Evolutionary conservation across 2,329 filamentous ascomycete genomes (phyloP), one percentile per base, ranked within the genome.

Genomic region (Aquanectria penicillioides): DNA sequence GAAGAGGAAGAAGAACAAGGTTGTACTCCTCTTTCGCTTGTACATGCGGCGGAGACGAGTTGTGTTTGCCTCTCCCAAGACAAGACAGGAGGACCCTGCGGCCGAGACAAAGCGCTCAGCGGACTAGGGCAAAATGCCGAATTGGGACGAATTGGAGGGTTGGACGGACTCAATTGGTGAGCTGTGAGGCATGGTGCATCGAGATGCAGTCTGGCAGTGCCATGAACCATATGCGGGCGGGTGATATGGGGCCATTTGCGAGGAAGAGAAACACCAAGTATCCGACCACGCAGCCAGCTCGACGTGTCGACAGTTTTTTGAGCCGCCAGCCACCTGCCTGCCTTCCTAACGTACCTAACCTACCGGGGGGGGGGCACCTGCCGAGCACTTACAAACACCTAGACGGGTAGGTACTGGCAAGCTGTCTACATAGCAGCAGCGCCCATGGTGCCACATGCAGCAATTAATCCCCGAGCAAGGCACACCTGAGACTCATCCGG

Each of bases 401-500:
- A n/a, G n/a, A n/a, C n/a, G n/a, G n/a, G n/a, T n/a, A n/a, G n/a
- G n/a, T n/a, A n/a, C n/a, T n/a, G n/a, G n/a, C n/a, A n/a, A n/a
- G n/a, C n/a, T n/a, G n/a, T n/a, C n/a, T n/a, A n/a, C n/a, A n/a
- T n/a, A n/a, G n/a, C n/a, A n/a, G n/a, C n/a, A n/a, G n/a, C n/a
- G n/a, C n/a, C n/a, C n/a, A n/a, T n/a, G n/a, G n/a, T n/a, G n/a
- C n/a, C n/a, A n/a, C n/a, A n/a, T n/a, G n/a, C 11, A n/a, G 31
- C 31, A 33, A n/a, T 33, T n/a, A n/a, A 33, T 33, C 12, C 31
- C 12, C 33, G 13, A 17, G 7, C 15, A 4, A 43, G 36, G 18
- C 23, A 41, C 23, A 46, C 50, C 50, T 54, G 40, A 46, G 46
- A 46, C 40, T 36, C 29, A 36, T 31, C 43, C 31, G 48, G 40